phyloP scores from a whole-genome alignment of 768 basidiomycete species.

The Boletus barrowsii region DNA sequence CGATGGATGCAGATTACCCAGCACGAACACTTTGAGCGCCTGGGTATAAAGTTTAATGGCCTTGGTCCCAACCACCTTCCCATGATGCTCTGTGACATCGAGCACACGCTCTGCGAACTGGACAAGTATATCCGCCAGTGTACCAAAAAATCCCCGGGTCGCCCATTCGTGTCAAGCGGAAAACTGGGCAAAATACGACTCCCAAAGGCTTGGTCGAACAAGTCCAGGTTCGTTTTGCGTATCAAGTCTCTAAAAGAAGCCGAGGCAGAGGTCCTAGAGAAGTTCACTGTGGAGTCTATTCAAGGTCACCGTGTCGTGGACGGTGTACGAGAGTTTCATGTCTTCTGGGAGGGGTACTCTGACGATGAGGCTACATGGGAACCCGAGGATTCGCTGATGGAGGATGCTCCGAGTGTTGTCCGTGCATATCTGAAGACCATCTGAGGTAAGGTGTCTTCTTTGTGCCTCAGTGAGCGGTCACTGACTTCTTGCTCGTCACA shows the following conservation, averaged over 20 bases:
- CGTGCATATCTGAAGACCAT: slow-evolving; percentile 36
- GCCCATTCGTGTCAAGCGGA: slow-evolving; percentile 35
- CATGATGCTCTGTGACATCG: slow-evolving; percentile 68
- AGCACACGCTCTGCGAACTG: slow-evolving; percentile 76
- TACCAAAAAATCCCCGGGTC: slow-evolving; percentile 29
- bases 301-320: slow-evolving; percentile 34
- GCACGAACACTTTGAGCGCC: slow-evolving; percentile 54
- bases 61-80: slow-evolving; percentile 48
- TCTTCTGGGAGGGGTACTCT: slow-evolving; percentile 57
- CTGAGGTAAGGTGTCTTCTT: slow-evolving; percentile 4
- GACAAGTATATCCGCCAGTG: slow-evolving; percentile 67
- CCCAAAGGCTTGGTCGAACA: slow-evolving; percentile 56
- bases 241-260: slow-evolving; percentile 38
- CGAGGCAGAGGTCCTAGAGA: slow-evolving; percentile 36
- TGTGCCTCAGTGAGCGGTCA: not conserved
- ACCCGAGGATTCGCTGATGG: slow-evolving; percentile 40
- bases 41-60: slow-evolving; percentile 51
- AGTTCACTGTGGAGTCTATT: slow-evolving; percentile 41
- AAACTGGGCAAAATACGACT: slow-evolving; percentile 30
- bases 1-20: slow-evolving; percentile 64
- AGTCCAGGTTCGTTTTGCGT: slow-evolving; percentile 39
- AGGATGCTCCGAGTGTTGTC: slow-evolving; percentile 49
- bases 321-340: slow-evolving; percentile 41
- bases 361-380: slow-evolving; percentile 59
- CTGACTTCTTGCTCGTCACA: not conserved